phyloP scores from a whole-genome alignment of 108 stramenopile genomes.

The Nannochloropsis oceanica region DNA sequence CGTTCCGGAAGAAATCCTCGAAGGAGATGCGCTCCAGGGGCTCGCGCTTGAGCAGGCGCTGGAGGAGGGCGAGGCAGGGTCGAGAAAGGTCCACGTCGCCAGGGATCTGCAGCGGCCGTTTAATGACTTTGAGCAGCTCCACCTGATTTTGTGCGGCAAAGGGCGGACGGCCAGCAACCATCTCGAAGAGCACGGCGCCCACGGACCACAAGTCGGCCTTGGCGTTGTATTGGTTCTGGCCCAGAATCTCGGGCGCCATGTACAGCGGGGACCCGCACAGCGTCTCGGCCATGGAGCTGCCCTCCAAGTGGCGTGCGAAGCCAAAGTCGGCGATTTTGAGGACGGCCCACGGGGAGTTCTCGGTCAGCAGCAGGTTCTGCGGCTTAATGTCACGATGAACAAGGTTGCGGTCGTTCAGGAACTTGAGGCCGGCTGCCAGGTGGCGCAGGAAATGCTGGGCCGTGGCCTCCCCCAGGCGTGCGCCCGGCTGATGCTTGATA shows the following conservation, averaged over 20 bases:
- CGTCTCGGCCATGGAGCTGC: slow-evolving; percentile 81
- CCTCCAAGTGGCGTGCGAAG: slow-evolving; percentile 78
- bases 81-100: neutral
- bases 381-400: slow-evolving; percentile 90
- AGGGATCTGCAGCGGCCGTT: slow-evolving; percentile 10
- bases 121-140: slow-evolving; percentile 11
- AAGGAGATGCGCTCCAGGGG: slow-evolving; percentile 13
- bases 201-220: slow-evolving; percentile 96
- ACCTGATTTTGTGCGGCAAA: slow-evolving; percentile 15
- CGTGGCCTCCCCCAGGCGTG: slow-evolving; percentile 55
- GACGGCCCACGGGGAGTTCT: slow-evolving; percentile 43
- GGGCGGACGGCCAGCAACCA: slow-evolving; percentile 53
- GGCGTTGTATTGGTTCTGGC: slow-evolving; percentile 61
- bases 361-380: slow-evolving; percentile 81
- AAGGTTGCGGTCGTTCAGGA: slow-evolving; percentile 48
- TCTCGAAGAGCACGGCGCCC: slow-evolving; percentile 88
- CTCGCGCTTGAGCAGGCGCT: slow-evolving; percentile 15
- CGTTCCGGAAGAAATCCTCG: slow-evolving; percentile 9
- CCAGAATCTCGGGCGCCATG: slow-evolving; percentile 91
- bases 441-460: slow-evolving; percentile 74
- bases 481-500: slow-evolving; percentile 54
- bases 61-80: slow-evolving; percentile 6
- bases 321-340: slow-evolving; percentile 76
- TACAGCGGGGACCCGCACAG: slow-evolving; percentile 90
- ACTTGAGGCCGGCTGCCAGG: slow-evolving; percentile 66